Evolutionary conservation across 495 filamentous ascomycete species (phyloP).

Genomic region (Penicillium fimorum): DNA sequence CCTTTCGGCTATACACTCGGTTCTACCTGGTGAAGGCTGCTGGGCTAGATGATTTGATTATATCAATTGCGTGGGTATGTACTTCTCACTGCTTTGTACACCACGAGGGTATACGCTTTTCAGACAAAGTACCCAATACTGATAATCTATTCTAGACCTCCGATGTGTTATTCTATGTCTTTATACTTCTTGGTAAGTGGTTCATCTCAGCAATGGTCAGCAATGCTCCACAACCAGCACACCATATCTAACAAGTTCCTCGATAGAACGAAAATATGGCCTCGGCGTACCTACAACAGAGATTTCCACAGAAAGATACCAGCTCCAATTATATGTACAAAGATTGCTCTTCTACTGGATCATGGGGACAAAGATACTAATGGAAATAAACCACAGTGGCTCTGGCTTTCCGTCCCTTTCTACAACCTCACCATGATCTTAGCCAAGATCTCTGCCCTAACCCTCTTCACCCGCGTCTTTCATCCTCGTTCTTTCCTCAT

Average conservation of each 20-base stretch:
- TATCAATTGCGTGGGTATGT: constrained; percentile 34
- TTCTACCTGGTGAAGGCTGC: constrained; percentile 31
- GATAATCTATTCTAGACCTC: constrained; percentile 17
- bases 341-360: neutral
- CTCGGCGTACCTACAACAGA: constrained; percentile 5
- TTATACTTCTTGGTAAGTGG: constrained; percentile 31
- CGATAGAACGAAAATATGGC: constrained; percentile 19
- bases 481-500: constrained; percentile 27
- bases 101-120: neutral
- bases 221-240: neutral
- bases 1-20: constrained; percentile 33
- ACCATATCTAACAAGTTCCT: constrained; percentile 8
- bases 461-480: constrained; percentile 45
- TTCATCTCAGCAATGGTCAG: too few relatives aligned
- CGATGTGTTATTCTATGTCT: constrained; percentile 25
- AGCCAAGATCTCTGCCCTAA: constrained; percentile 44
- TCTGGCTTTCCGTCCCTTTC: constrained; percentile 39
- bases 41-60: constrained; percentile 38
- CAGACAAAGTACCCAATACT: neutral
- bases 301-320: neutral
- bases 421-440: constrained; percentile 46
- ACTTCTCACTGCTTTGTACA: neutral
- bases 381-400: constrained; percentile 20
- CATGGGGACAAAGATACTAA: neutral
- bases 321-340: constrained; percentile 19